Base-by-base conservation (phyloP, 352 stramenopile species). In the Pythium inflatum region DNA sequence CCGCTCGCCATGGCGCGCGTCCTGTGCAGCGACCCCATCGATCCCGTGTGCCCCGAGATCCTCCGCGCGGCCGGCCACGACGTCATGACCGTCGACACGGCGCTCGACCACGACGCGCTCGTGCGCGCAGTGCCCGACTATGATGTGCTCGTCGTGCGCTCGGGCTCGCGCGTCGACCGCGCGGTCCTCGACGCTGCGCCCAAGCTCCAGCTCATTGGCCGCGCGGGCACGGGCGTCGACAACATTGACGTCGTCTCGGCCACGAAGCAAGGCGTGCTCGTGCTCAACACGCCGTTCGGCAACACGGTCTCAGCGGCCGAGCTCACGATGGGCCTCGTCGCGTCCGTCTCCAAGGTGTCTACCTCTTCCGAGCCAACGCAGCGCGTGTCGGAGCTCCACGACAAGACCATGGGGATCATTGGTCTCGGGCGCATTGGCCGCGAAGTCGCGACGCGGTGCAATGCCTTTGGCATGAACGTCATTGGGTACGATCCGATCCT, bases 301-400 rank as follows among this genome's bases (percentile, higher is more conserved):
- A 99, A 98, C 85, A 97, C 94, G 46, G 92, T 98, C 62, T 97
- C 94, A 31, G 94, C 97, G 24, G 97, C 97, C 2, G 97, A 99
- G 78, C 84, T 98, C 66, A 94, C 97, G 14, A 67, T 99, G 25
- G 95, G 92, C 18, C 87, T 97, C 45, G 88, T 99, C 61, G 75
- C 98, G 9, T 71, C 78, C 6, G 81, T 94, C n/a, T 94, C 86
- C 31, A 60, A 75, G 25, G 50, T 75, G 31, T 60, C 31, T 22
- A 55, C 76, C 41, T 13, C 20, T 0, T 28, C 27, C 13, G 48
- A 50, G 24, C 20, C 40, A 60, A 25, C 53, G 22, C 46, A 54
- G 55, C 85, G 85, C 46, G 71, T 83, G 40, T 95, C 87, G 25
- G 79, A 89, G 67, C 85, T 95, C 66, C 82, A 90, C 65, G 92